phyloP scores from a whole-genome alignment of 2,329 filamentous ascomycete species.

The Ophiostoma triangulosporum region DNA sequence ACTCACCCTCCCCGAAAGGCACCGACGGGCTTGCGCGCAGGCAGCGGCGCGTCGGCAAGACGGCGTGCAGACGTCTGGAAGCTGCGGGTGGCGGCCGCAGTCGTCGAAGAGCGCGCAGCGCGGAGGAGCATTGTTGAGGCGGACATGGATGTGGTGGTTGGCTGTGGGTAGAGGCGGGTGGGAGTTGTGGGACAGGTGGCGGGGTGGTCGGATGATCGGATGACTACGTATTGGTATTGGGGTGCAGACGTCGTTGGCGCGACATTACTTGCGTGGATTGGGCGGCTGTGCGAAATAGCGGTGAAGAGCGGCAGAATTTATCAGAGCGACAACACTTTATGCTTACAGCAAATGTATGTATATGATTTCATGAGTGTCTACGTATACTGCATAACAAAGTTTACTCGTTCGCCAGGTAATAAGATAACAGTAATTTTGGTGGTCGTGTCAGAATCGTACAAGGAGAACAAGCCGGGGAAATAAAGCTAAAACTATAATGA shows the following conservation, averaged over 20 bases:
- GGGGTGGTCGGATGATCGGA: background rate
- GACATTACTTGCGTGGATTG: conserved; percentile 1
- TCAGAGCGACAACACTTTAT: too few relatives aligned
- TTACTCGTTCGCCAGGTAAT: too few relatives aligned
- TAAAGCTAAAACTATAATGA: background rate
- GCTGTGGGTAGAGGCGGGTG: background rate
- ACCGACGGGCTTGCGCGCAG: conserved; percentile 44
- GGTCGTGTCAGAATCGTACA: conserved; percentile 1
- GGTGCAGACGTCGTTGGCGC: background rate
- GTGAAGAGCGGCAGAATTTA: conserved; percentile 3
- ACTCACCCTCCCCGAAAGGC: conserved; percentile 48
- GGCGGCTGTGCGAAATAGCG: background rate
- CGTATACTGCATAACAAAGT: too few relatives aligned
- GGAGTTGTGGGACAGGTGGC: background rate
- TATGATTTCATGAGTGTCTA: too few relatives aligned
- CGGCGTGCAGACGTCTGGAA: conserved; percentile 37
- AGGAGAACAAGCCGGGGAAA: background rate
- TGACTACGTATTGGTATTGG: background rate
- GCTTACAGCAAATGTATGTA: too few relatives aligned
- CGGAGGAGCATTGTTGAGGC: conserved; percentile 29
- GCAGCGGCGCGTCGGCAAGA: conserved; percentile 35
- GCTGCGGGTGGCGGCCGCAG: conserved; percentile 21
- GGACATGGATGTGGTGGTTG: conserved; percentile 25
- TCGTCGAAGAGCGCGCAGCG: conserved; percentile 20
- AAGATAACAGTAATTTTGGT: background rate